Base-by-base conservation (phyloP, 2,329 filamentous ascomycete species). In the Ophiocordyceps polyrhachis-furcata region DNA sequence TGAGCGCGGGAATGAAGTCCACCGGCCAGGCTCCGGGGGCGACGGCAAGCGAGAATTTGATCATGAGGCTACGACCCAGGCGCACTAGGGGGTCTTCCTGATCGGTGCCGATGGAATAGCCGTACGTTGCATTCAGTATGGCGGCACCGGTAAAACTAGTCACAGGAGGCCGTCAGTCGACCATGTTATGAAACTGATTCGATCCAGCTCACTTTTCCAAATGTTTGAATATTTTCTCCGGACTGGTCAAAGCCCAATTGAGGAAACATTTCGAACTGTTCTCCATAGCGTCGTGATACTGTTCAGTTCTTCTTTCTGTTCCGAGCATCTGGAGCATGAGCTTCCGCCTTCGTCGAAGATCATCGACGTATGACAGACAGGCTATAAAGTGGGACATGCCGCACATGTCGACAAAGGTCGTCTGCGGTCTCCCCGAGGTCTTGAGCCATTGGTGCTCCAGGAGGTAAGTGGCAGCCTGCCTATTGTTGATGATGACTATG, bases 401-500 rank as follows among this genome's bases (percentile, higher is more conserved):
- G 42, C 42, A 43, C n/a, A 35, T 17, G 19, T 35, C 28, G 11
- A 25, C 42, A n/a, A 43, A 43, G 9, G 23, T 11, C 17, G 13
- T 7, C 12, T n/a, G 11, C 1, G 42, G 42, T 7, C 42, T 29
- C 11, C 28, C 31, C 12, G 42, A 20, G 12, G 12, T 41, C 38
- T 41, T 41, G 38, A 15, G 13, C 38, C 20, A 41, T 20, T 23
- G 12, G 12, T 21, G 52, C 45, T 59, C 59, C 29, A 69, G 45
- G 0, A 70, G 49, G n/a, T 67, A 61, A 4, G 56, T 48, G 0
- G 62, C 63, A 0, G 62, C 46, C 1, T 55, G 47, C 4, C 49
- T 43, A 35, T 63, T 62, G 45, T 67, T 62, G 7, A 69, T 48
- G 15, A 70, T 53, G 11, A 69, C 50, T 5, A 67, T 53, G 0